These are phyloP conservation scores for Cercospora sp. DNA, from an alignment of 2,329 filamentous ascomycete species.

Conservation along the genomic window DNA sequence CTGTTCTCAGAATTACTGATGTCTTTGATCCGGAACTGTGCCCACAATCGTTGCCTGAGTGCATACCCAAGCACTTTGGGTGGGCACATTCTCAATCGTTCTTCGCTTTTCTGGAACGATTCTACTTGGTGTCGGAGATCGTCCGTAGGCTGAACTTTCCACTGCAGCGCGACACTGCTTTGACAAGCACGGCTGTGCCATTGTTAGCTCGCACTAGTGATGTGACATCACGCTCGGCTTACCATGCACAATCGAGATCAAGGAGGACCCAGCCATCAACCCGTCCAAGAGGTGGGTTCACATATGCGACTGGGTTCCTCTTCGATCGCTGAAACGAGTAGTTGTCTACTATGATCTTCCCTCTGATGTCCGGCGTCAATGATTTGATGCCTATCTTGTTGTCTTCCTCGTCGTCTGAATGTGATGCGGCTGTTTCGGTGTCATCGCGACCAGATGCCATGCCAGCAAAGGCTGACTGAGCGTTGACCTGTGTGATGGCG, in stretches of 20 bases:
- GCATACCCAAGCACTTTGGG: not conserved
- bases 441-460: not conserved
- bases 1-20: not conserved
- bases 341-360: conserved; percentile 5
- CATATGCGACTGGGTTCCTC: not conserved
- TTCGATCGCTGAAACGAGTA: not conserved
- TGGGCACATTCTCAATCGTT: not conserved
- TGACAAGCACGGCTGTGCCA: not conserved
- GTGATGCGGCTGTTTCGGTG: not conserved
- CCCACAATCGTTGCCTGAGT: not conserved
- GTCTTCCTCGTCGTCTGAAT: conserved; percentile 5
- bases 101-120: not conserved
- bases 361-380: not conserved
- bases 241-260: not conserved
- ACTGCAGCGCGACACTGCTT: not conserved
- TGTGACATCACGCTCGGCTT: not conserved
- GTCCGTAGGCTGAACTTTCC: not conserved
- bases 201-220: not conserved
- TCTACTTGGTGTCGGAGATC: not conserved
- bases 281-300: not conserved
- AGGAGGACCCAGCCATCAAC: not conserved
- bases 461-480: not conserved
- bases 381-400: not conserved
- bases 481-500: not conserved
- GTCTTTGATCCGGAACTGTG: not conserved